Conservation (phyloP, 2,329 filamentous ascomycete species). For the Reticulascus tulasneorum region DNA sequence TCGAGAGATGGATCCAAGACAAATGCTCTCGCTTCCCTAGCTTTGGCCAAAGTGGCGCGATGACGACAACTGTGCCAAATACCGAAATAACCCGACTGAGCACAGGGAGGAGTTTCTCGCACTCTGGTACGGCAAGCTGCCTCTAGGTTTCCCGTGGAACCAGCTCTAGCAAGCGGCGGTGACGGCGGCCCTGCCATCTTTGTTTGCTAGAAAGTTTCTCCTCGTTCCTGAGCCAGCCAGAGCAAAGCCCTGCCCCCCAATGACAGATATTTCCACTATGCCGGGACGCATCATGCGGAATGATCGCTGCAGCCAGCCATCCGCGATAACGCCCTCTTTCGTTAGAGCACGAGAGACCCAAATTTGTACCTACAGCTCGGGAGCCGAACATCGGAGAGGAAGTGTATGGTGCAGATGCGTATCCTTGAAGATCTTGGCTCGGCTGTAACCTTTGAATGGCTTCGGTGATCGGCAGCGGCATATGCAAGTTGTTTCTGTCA, state of each 20-base stretch:
- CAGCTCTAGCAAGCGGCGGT: background rate
- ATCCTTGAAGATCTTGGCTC: too few species aligned
- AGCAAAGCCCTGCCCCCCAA: slow-evolving; percentile 1
- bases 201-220: background rate
- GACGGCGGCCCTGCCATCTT: background rate
- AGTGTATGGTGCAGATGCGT: too few species aligned
- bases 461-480: too few species aligned
- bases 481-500: too few species aligned
- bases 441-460: too few species aligned
- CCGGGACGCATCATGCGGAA: slow-evolving; percentile 6
- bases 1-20: too few species aligned
- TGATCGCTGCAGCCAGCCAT: slow-evolving; percentile 10
- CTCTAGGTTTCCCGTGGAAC: background rate
- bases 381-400: too few species aligned
- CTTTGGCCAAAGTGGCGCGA: too few species aligned
- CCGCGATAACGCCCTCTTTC: slow-evolving; percentile 3
- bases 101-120: slow-evolving; percentile 2
- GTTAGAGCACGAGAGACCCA: background rate
- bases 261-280: slow-evolving; percentile 10
- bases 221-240: slow-evolving; percentile 2
- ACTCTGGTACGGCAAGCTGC: slow-evolving; percentile 4
- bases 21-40: too few species aligned
- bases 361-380: too few species aligned
- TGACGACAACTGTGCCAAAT: too few species aligned
- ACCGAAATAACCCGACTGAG: background rate